Conservation (phyloP, 495 filamentous ascomycete genomes). For the Talaromyces ruber region DNA sequence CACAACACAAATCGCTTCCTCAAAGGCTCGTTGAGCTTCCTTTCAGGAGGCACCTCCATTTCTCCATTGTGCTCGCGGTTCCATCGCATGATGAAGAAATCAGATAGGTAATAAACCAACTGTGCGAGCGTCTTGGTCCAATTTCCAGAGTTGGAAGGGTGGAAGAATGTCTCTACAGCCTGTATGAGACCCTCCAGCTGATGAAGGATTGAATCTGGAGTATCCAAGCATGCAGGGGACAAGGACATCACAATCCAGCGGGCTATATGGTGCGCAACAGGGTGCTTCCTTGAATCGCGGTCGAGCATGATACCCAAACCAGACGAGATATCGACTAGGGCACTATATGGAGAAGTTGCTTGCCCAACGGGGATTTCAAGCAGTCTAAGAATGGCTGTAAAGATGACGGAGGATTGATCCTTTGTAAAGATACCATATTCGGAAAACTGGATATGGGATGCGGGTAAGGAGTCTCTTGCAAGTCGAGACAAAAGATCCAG, state of each 20-base stretch:
- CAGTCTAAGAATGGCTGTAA: slow-evolving; percentile 81
- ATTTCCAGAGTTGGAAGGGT: slow-evolving; percentile 87
- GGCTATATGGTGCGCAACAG: slow-evolving; percentile 84
- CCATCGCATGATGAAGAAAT: slow-evolving; percentile 98
- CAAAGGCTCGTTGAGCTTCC: slow-evolving; percentile 67
- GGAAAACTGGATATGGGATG: slow-evolving; percentile 68
- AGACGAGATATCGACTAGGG: slow-evolving; percentile 67
- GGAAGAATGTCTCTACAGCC: slow-evolving; percentile 97
- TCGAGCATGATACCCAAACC: slow-evolving; percentile 81
- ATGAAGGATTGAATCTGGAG: slow-evolving; percentile 69
- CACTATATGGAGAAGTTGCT: slow-evolving; percentile 83
- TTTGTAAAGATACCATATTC: slow-evolving; percentile 86
- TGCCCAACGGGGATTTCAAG: slow-evolving; percentile 97
- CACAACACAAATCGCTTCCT: slow-evolving; percentile 88
- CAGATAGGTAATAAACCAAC: slow-evolving; percentile 84
- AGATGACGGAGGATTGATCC: slow-evolving; percentile 87
- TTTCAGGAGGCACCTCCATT: slow-evolving; percentile 71
- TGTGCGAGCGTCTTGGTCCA: slow-evolving; percentile 92
- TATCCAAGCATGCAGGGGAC: slow-evolving; percentile 73
- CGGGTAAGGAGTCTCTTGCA: slow-evolving; percentile 69
- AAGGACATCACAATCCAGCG: slow-evolving; percentile 92
- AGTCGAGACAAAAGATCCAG: slow-evolving; percentile 84
- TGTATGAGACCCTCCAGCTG: slow-evolving; percentile 91
- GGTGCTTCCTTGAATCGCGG: slow-evolving; percentile 86
- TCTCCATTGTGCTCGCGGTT: slow-evolving; percentile 90